Conservation (phyloP, 805 yeast species). For the Ogataea pilisensis region DNA sequence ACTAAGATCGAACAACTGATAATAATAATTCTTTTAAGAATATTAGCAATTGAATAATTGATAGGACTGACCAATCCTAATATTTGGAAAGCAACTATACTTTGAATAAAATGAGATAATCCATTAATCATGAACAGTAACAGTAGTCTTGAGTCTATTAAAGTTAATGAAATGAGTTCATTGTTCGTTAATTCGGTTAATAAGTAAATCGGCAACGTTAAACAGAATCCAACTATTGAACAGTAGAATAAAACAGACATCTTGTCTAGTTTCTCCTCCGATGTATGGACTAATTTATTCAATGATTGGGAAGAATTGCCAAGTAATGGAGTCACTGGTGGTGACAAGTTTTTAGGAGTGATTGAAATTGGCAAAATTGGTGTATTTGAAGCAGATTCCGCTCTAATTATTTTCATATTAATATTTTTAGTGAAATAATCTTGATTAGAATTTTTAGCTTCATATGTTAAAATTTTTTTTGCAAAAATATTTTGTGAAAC, state of each 20-base stretch:
- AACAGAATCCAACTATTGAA: constrained; percentile 59
- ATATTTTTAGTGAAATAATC: constrained; percentile 25
- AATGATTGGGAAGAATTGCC: constrained; percentile 24
- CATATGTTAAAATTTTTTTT: constrained; percentile 60
- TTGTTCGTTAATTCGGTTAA: constrained; percentile 43
- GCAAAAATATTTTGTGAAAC: constrained; percentile 80
- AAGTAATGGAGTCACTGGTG: constrained; percentile 22
- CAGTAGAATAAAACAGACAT: constrained; percentile 69
- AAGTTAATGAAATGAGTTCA: constrained; percentile 32
- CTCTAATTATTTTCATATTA: constrained; percentile 26
- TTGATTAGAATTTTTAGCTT: constrained; percentile 24
- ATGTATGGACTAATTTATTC: constrained; percentile 19
- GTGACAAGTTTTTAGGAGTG: constrained; percentile 23
- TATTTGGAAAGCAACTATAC: constrained; percentile 71
- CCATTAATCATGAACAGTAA: constrained; percentile 57
- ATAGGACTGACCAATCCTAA: constrained; percentile 71
- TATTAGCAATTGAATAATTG: constrained; percentile 75
- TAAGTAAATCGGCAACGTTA: constrained; percentile 66
- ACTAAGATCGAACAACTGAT: constrained; percentile 61
- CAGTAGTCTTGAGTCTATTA: constrained; percentile 25
- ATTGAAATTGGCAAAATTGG: constrained; percentile 32
- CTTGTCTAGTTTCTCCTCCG: constrained; percentile 54
- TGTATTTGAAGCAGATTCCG: constrained; percentile 32
- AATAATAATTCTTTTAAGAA: constrained; percentile 67
- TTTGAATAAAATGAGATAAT: constrained; percentile 63